These are phyloP conservation scores for Sporothrix pseudoabietina DNA, from an alignment of 2,329 filamentous ascomycete genomes.

Conservation along the genomic window DNA sequence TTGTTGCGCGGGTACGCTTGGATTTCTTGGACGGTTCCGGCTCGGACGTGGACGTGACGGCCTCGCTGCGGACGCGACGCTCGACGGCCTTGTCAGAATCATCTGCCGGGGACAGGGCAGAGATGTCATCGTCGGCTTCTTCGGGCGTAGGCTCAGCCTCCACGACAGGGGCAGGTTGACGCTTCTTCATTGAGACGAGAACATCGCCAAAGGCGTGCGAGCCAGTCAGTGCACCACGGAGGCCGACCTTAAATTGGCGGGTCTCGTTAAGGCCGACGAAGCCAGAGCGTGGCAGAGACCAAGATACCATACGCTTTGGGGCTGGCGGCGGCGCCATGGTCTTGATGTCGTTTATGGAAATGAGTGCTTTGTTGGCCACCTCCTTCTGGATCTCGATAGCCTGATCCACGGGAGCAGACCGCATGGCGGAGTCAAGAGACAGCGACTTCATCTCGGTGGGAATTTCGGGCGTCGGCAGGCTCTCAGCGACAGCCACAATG, in stretches of 20 bases:
- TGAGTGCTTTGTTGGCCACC: not conserved
- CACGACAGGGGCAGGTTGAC: not conserved
- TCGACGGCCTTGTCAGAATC: not conserved
- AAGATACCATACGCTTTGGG: not conserved
- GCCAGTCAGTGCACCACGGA: constrained; percentile 40
- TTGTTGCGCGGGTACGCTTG: not conserved
- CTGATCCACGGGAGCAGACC: not conserved
- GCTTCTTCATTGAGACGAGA: not conserved
- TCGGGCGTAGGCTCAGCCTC: not conserved
- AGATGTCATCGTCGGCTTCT: constrained; percentile 7
- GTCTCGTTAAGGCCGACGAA: constrained; percentile 40
- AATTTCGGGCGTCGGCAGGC: not conserved
- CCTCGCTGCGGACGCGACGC: not conserved
- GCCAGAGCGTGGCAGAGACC: constrained; percentile 39
- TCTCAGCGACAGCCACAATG: not conserved
- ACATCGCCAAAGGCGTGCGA: constrained; percentile 36
- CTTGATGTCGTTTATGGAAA: not conserved
- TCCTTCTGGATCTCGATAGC: not conserved
- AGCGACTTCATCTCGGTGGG: not conserved
- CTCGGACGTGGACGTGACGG: not conserved
- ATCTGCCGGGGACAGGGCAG: no score
- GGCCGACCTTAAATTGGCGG: constrained; percentile 37
- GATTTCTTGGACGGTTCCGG: not conserved
- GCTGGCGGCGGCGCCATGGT: not conserved
- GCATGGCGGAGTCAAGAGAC: not conserved